Evolutionary conservation across 805 yeast genomes (phyloP), one percentile per base, ranked within the genome.

Genomic region (Scheffersomyces spartinae): DNA sequence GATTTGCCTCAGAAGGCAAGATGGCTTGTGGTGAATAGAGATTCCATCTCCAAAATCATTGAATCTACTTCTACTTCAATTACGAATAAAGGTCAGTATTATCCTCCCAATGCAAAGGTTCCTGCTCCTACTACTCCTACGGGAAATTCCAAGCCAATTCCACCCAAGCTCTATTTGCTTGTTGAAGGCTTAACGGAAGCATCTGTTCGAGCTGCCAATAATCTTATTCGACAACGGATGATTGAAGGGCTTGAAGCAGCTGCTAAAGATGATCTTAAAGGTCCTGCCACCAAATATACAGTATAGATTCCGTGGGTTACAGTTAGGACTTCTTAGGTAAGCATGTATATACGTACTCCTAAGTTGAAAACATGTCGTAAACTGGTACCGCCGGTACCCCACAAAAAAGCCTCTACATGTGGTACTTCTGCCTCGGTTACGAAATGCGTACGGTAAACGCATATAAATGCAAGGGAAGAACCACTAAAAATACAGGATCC

Each of bases 1-100:
- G 96, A 91, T 46, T 60, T 81, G 17, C 94, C 97, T 0, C 84
- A 79, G 42, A 59, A 64, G 14, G 81, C 80, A 0, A 58, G 95
- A 40, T 79, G 93, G 93, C 61, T 60, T 28, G 81, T 79, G 2
- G 71, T 85, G 3, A 76, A 74, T 38, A 66, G 77, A 18, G 75
- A 76, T 2, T 74, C 71, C 23, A 54, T 78, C 20, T 47, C 68
- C 2, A 69, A 69, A 39, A 65, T 85, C 23, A 72, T 71, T 22
- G 94, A 84, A 26, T 56, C 71, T 24, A 75, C 91, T 0, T 68
- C 75, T 1, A 71, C 84, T 3, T 73, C 94, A 5, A 71, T 86
- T 23, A 85, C 95, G 1, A 71, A 74, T 27, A 81, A 74, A 42
- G 98, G 98, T 9, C 71, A 68, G 33, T 85, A 56, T 42, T 77